Evolutionary conservation across 331 rosid genomes (phyloP).

Genomic region (Pyrus hybrid): DNA sequence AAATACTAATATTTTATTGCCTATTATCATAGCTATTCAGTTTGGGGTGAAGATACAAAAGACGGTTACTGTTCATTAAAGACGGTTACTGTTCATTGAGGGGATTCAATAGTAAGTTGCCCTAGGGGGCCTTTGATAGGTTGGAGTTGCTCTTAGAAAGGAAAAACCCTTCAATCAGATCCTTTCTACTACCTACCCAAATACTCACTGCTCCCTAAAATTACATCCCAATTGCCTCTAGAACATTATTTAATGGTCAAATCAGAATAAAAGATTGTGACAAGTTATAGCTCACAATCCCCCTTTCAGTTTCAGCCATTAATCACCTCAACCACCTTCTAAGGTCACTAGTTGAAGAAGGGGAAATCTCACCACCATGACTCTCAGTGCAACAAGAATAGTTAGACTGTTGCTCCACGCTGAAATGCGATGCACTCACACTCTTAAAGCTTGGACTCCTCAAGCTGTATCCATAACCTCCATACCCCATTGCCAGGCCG

Average conservation of each 20-base stretch:
- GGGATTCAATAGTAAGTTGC: too few relatives aligned
- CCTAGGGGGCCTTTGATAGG: too few relatives aligned
- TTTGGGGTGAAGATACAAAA: too few relatives aligned
- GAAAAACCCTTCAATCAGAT: background rate
- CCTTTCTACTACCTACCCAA: constrained; percentile 6
- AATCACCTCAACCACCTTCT: constrained; percentile 80
- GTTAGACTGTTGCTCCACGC: constrained; percentile 78
- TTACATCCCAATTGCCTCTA: constrained; percentile 23
- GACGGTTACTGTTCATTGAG: too few relatives aligned
- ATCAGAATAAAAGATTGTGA: constrained; percentile 5
- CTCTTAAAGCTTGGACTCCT: constrained; percentile 96
- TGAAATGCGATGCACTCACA: constrained; percentile 50
- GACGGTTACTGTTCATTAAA: too few relatives aligned
- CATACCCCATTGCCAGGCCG: constrained; percentile 42
- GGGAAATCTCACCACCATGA: constrained; percentile 83
- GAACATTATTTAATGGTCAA: constrained; percentile 9
- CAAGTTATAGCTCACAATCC: constrained; percentile 10
- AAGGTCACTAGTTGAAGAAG: constrained; percentile 79
- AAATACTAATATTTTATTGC: too few relatives aligned
- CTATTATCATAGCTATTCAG: too few relatives aligned
- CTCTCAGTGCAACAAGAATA: constrained; percentile 91
- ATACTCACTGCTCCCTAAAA: constrained; percentile 26
- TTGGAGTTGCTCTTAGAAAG: too few relatives aligned
- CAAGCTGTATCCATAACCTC: constrained; percentile 55
- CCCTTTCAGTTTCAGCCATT: constrained; percentile 1